Evolutionary conservation across 2,329 filamentous ascomycete genomes (phyloP).

Genomic region (Aspergillus novofumigatus): DNA sequence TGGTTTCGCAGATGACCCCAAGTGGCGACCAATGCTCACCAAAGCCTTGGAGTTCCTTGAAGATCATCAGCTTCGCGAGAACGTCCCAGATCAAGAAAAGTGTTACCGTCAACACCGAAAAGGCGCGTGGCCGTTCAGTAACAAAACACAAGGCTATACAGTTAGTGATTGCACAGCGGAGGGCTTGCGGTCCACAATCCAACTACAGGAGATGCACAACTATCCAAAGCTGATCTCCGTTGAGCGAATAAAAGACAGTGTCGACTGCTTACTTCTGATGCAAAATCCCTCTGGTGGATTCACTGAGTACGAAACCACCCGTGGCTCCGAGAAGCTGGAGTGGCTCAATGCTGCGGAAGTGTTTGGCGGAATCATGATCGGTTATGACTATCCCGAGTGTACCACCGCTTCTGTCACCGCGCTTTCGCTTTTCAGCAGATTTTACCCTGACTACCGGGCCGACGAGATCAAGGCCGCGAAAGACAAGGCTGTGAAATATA

Average conservation of each 20-base stretch:
- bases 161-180: conserved; percentile 95
- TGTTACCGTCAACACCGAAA: conserved; percentile 90
- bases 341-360: conserved; percentile 92
- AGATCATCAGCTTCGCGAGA: conserved; percentile 82
- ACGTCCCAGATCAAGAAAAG: conserved; percentile 69
- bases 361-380: conserved; percentile 95
- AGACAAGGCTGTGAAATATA: conserved; percentile 70
- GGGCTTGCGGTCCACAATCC: conserved; percentile 78
- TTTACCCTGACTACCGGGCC: conserved; percentile 75
- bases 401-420: conserved; percentile 92
- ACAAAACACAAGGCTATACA: conserved; percentile 84
- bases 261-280: conserved; percentile 87
- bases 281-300: conserved; percentile 84
- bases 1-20: conserved; percentile 69
- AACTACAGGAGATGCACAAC: conserved; percentile 72
- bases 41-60: conserved; percentile 84
- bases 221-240: conserved; percentile 73
- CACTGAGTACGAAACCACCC: conserved; percentile 81
- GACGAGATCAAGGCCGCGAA: conserved; percentile 73
- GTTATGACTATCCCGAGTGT: conserved; percentile 97
- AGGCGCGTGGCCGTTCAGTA: conserved; percentile 96
- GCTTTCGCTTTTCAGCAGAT: conserved; percentile 72
- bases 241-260: conserved; percentile 75
- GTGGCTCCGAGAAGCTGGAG: conserved; percentile 75
- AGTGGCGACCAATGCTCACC: conserved; percentile 77